Percentiles rank a stretch among this genome's conserved stretches.
These are phyloP conservation scores for Scutellaria minor DNA, from an alignment of 257 asterid genomes.

Conservation along the genomic window DNA sequence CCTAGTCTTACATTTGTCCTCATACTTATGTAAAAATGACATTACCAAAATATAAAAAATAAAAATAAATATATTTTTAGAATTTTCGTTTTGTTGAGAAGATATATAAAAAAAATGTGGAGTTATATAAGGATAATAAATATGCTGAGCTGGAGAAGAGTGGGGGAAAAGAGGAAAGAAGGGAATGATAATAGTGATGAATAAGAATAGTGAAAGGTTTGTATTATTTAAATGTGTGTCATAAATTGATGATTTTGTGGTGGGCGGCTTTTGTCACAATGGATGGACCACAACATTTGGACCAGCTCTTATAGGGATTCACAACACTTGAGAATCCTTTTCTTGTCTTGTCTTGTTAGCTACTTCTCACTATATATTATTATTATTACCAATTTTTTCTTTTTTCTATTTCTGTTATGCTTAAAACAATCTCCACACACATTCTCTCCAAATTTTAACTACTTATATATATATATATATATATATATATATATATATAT, in stretches of 20 bases:
- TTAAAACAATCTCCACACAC: conserved; percentile 15
- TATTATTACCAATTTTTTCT: conserved; percentile 9
- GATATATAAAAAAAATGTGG: background rate
- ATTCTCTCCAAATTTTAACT: too few species aligned
- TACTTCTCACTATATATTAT: background rate
- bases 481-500: too few species aligned
- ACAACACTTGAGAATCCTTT: conserved; percentile 39
- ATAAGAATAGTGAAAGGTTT: conserved; percentile 24
- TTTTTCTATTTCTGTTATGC: background rate
- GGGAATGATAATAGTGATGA: conserved; percentile 10
- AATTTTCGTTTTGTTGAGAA: background rate
- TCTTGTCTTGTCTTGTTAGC: conserved; percentile 51
- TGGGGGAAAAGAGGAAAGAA: conserved; percentile 6
- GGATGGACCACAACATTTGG: conserved; percentile 34
- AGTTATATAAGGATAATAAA: background rate
- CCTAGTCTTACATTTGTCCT: too few species aligned
- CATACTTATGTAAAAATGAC: too few species aligned
- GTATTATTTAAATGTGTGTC: conserved; percentile 34
- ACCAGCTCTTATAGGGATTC: conserved; percentile 37
- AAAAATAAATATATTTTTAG: too few species aligned
- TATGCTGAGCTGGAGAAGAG: background rate
- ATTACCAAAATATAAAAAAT: too few species aligned
- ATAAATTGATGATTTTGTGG: conserved; percentile 31
- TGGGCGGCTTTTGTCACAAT: conserved; percentile 10
- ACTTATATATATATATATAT: too few species aligned